These are phyloP conservation scores for Linnemannia elongata DNA, from an alignment of 192 early-diverging fungal species.

Conservation along the genomic window DNA sequence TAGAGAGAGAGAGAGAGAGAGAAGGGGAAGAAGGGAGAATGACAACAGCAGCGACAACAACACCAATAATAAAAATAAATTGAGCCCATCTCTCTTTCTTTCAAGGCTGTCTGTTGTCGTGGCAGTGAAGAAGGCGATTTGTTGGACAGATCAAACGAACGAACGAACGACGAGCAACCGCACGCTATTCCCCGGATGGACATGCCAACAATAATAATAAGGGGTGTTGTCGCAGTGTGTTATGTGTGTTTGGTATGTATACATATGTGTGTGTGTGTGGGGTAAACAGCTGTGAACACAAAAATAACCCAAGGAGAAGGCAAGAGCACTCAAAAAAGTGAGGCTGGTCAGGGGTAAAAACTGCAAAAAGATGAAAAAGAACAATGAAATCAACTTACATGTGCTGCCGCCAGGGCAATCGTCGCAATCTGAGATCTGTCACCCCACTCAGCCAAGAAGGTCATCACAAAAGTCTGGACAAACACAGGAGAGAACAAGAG, in stretches of 20 bases:
- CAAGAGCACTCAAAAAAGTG: not conserved
- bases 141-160: not conserved
- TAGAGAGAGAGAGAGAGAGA: not conserved
- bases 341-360: not conserved
- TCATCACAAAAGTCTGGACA: constrained; percentile 96
- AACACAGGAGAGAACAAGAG: constrained; percentile 91
- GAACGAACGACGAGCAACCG: not conserved
- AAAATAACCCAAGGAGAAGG: not conserved
- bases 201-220: not conserved
- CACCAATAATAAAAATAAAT: not conserved
- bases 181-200: not conserved
- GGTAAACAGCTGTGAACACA: not conserved
- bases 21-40: not conserved
- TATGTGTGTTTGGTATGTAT: not conserved
- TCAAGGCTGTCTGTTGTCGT: not conserved
- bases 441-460: constrained; percentile 98
- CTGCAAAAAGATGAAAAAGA: not conserved
- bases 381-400: constrained; percentile 59
- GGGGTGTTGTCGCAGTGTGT: not conserved
- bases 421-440: constrained; percentile 97
- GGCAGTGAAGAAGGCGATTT: not conserved
- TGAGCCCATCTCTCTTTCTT: not conserved
- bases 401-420: constrained; percentile 95
- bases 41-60: not conserved
- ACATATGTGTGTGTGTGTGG: constrained; percentile 1